Evolutionary conservation across 2,329 filamentous ascomycete species (phyloP), one percentile per base, ranked within the genome.

Genomic region (Purpureocillium takamizusanense): DNA sequence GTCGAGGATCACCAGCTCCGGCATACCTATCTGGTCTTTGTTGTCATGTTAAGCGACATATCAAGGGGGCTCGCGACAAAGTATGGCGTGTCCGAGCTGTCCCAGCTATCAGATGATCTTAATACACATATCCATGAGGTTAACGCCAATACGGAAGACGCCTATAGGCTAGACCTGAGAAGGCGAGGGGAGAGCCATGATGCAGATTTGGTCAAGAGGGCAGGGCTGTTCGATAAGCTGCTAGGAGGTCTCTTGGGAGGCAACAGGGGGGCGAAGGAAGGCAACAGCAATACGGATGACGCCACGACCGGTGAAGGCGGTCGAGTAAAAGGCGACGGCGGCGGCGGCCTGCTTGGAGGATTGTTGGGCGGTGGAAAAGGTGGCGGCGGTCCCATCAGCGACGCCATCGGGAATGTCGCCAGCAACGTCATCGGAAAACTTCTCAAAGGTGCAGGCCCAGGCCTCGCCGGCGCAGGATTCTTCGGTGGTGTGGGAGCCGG

Each of bases 401-500:
- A 23, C 9, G 14, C 41, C 33, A 33, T 48, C 21, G 29, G 32
- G 9, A 41, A 39, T 8, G 36, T 31, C 5, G 39, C 40, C 3
- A 31, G 32, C 14, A 23, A 29, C 10, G 7, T 42, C 8, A 4
- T 45, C 1, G 28, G 25, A 21, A 35, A 39, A 4, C 29, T 45
- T 10, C 27, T 43, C 23, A 39, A 35, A 11, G 21, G 35, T 12
- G 15, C 45, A 3, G 43, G 39, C 9, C 31, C 15, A n/a, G 35
- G 32, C 15, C 16, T 47, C 12, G 38, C 40, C n/a, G 42, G 42
- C 11, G 43, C 42, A 1, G 46, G 45, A 28, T 48, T 48, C 36
- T 53, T 52, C 30, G 48, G 51, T 18, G 51, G 51, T 2, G 46
- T 54, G 14, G 51, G 51, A 3, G 38, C 46, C 7, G 51, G 51